Conservation (phyloP, 2,329 filamentous ascomycete genomes). For the Exophiala lecanii-corni region DNA sequence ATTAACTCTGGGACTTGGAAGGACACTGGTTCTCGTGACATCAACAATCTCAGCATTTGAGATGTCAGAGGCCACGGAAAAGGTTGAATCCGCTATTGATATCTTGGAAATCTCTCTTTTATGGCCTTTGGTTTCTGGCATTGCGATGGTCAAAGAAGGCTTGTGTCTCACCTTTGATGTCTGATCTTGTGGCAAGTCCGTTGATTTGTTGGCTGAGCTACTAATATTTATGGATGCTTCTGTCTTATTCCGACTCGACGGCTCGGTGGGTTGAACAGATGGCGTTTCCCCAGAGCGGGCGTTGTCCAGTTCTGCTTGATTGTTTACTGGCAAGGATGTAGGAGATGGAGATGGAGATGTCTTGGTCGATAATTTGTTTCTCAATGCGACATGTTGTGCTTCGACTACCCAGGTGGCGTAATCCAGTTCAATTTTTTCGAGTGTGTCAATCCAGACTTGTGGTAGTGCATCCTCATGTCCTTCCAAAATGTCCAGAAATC, state of each 20-base stretch:
- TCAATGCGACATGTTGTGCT: slow-evolving; percentile 68
- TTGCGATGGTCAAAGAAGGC: slow-evolving; percentile 20
- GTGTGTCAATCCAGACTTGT: slow-evolving; percentile 77
- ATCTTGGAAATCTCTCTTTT: slow-evolving; percentile 25
- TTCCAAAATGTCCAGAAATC: slow-evolving; percentile 81
- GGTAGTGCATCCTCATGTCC: slow-evolving; percentile 79
- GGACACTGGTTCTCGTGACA: slow-evolving; percentile 24
- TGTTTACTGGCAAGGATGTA: neutral
- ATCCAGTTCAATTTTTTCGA: slow-evolving; percentile 72
- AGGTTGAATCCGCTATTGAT: slow-evolving; percentile 25
- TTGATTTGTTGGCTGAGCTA: slow-evolving; percentile 13
- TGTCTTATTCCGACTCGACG: neutral
- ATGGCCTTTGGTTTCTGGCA: slow-evolving; percentile 17
- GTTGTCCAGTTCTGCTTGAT: neutral
- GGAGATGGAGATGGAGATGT: neutral
- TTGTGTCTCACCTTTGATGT: slow-evolving; percentile 10
- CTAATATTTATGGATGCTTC: neutral
- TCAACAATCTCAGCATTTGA: slow-evolving; percentile 29
- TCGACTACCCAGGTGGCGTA: slow-evolving; percentile 77
- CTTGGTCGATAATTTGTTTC: slow-evolving; percentile 48
- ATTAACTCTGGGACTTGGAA: slow-evolving; percentile 25
- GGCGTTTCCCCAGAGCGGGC: neutral
- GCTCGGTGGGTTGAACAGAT: neutral
- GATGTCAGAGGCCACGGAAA: slow-evolving; percentile 24
- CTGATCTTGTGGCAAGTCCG: slow-evolving; percentile 30